A percentile compares a stretch with the other conserved stretches of the same genome.
phyloP scores from a whole-genome alignment of 306 rosid species.

The Potentilla sterilis region DNA sequence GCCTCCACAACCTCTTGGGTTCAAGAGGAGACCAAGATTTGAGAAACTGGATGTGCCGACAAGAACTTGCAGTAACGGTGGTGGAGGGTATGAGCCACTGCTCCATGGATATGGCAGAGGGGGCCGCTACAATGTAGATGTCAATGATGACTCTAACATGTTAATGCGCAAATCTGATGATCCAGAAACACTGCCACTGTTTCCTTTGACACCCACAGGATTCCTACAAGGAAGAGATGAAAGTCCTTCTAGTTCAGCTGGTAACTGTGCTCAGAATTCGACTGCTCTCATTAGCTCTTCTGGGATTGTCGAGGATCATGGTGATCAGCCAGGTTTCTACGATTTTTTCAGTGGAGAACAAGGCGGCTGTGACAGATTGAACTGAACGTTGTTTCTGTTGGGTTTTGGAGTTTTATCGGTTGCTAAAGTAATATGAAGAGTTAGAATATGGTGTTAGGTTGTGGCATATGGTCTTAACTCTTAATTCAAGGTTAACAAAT shows the following conservation, averaged over 20 bases:
- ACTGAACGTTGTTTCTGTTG: background rate
- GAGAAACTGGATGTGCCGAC: slow-evolving; percentile 29
- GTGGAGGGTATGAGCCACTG: slow-evolving; percentile 5
- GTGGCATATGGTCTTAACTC: background rate
- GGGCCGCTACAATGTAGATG: slow-evolving; percentile 1
- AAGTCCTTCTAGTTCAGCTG: background rate
- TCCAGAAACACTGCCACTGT: slow-evolving; percentile 64
- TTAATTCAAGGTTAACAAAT: background rate
- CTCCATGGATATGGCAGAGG: background rate
- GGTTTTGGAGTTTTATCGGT: background rate
- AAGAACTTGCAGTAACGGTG: slow-evolving; percentile 13
- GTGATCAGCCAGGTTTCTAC: slow-evolving; percentile 17
- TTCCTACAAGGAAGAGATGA: slow-evolving; percentile 38
- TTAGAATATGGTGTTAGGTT: background rate
- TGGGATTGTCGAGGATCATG: slow-evolving; percentile 14
- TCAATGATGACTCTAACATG: background rate
- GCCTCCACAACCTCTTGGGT: slow-evolving; percentile 35
- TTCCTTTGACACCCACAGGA: slow-evolving; percentile 82
- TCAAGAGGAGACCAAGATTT: slow-evolving; percentile 28
- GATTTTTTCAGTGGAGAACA: slow-evolving; percentile 28
- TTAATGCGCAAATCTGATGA: background rate
- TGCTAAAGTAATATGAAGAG: background rate
- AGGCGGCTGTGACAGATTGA: background rate
- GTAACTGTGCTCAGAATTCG: slow-evolving; percentile 24
- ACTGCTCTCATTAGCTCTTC: slow-evolving; percentile 14